A percentile compares a stretch with the other conserved stretches of the same genome.
Evolutionary conservation across 108 stramenopile species (phyloP).

Genomic region (Asterionellopsis glacialis): DNA sequence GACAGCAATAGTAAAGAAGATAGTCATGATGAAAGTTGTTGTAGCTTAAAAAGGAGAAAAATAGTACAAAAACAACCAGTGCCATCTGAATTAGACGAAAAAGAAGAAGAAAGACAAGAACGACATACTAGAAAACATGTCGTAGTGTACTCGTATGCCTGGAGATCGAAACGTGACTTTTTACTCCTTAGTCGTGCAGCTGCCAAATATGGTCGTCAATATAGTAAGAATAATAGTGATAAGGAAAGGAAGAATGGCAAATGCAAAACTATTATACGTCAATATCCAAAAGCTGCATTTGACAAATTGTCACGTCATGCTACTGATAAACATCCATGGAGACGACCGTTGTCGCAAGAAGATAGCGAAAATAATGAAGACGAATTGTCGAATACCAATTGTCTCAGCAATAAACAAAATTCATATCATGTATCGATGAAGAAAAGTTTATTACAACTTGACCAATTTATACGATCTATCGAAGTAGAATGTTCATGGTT

Average conservation of each 20-base stretch:
- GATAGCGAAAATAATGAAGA: too few species aligned
- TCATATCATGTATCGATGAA: conserved; percentile 31
- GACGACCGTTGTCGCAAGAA: conserved; percentile 13
- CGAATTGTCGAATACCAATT: not conserved
- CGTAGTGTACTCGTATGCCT: not conserved
- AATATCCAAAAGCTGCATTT: conserved; percentile 29
- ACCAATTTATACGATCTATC: conserved; percentile 20
- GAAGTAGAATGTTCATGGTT: not conserved
- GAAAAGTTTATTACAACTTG: conserved; percentile 33
- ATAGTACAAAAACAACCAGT: too few species aligned
- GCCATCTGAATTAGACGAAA: too few species aligned
- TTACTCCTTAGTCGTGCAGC: conserved; percentile 20
- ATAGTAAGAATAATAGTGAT: too few species aligned
- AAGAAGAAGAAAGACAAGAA: too few species aligned
- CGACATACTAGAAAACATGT: too few species aligned
- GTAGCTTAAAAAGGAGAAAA: too few species aligned
- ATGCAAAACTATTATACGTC: not conserved
- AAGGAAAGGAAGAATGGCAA: too few species aligned
- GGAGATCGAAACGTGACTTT: conserved; percentile 18
- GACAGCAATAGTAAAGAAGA: too few species aligned
- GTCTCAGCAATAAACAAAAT: not conserved
- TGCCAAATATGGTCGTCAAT: too few species aligned
- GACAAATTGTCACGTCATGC: conserved; percentile 15
- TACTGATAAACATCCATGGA: conserved; percentile 27
- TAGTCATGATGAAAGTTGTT: too few species aligned